Percentiles rank a stretch among this genome's conserved stretches.
Conservation (phyloP, 345 rosid genomes). For the Lepidium sativum region DNA sequence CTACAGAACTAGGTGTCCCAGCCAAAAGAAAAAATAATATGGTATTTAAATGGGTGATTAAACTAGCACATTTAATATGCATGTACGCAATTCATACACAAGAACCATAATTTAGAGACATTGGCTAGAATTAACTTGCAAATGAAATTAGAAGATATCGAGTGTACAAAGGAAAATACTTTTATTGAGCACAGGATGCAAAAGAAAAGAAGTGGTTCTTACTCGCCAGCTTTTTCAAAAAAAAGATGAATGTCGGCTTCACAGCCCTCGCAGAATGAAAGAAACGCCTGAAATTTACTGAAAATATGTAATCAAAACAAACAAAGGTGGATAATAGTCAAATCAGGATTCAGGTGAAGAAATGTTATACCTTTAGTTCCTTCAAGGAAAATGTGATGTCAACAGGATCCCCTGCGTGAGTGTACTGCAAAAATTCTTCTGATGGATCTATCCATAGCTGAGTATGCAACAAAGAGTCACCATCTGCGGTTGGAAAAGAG, state of each 20-base stretch:
- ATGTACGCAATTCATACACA: slow-evolving; percentile 1
- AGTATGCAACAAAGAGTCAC: slow-evolving; percentile 67
- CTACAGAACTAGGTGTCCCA: neutral
- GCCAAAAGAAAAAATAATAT: neutral
- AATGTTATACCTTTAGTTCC: slow-evolving; percentile 60
- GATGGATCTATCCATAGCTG: slow-evolving; percentile 95
- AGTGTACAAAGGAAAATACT: neutral
- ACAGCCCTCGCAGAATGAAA: slow-evolving; percentile 81
- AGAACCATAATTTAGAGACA: neutral
- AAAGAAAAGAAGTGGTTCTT: slow-evolving; percentile 36
- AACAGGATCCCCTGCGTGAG: slow-evolving; percentile 71
- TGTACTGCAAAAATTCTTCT: slow-evolving; percentile 83
- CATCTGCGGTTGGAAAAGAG: slow-evolving; percentile 40
- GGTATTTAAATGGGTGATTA: neutral
- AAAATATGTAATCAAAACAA: neutral
- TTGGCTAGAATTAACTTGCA: neutral
- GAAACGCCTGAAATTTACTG: slow-evolving; percentile 58
- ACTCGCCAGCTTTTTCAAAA: slow-evolving; percentile 90
- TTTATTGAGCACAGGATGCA: neutral
- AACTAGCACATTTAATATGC: neutral
- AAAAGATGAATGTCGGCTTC: slow-evolving; percentile 80
- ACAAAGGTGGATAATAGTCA: neutral
- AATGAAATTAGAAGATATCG: neutral
- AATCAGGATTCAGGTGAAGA: slow-evolving; percentile 7
- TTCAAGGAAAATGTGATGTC: slow-evolving; percentile 88